Base-by-base conservation (phyloP, 495 filamentous ascomycete species). In the Corynascus novoguineensis region DNA sequence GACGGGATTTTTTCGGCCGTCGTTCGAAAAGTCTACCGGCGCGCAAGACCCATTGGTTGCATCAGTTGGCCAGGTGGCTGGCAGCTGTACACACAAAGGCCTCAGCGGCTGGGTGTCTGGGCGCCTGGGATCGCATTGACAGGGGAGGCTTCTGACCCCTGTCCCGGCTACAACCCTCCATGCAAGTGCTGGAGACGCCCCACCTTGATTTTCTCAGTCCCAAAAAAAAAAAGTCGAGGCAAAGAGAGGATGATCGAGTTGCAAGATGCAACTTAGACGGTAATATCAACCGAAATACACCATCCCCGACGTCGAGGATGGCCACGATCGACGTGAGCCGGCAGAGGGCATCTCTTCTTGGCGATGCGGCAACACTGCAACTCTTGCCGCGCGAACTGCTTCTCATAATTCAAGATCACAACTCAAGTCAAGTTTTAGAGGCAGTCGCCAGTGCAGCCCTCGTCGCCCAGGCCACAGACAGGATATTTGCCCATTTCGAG, bases 401-500 rank as follows among this genome's bases (percentile, higher is more conserved):
- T 53, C 71, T 79, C 50, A 77, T 86, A 58, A 79, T 92, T 71
- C 79, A 76, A 60, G 73, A 82, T 61, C 78, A 84, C 58, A 78
- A 75, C 51, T 79, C 84, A 62, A 74, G 77, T 52, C 75, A 81
- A 62, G 86, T 90, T 71, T 81, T 93, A 50, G 81, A 87, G 68
- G 78, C 81, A 53, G 74, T 95, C 66, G 79, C 87, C 53, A 70
- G 72, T 55, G 79, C 83, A 54, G 84, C 90, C 27, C 77, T 92
- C 58, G 73, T 84, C 58, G 76, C 88, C 45, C 68, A 74, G 51
- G 74, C 79, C 59, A 91, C 89, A 51, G 77, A 86, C 58, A 68
- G 68, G 17, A 75, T 96, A 64, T 92, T 92, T 63, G 72, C 76
- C 57, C 74, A 83, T 57, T 88, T 89, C 67, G 81, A 88, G 69